phyloP scores from a whole-genome alignment of 2,329 filamentous ascomycete species.

The Phialocephala sp. region DNA sequence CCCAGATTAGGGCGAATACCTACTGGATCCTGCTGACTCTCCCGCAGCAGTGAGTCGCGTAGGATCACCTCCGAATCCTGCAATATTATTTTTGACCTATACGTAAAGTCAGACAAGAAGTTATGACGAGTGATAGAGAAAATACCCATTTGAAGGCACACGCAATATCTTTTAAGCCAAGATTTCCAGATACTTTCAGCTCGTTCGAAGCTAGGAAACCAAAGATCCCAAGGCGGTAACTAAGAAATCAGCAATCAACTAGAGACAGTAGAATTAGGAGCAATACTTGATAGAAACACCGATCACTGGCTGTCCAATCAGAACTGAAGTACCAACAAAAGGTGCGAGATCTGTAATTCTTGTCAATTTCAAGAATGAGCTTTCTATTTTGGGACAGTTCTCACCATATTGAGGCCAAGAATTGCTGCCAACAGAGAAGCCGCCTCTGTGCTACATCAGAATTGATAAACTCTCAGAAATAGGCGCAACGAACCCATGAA shows the following conservation, averaged over 20 bases:
- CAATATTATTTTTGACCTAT: constrained; percentile 37
- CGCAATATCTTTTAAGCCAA: constrained; percentile 31
- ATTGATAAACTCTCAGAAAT: not conserved
- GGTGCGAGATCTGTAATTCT: constrained; percentile 20
- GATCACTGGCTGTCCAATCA: constrained; percentile 28
- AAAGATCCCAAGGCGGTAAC: constrained; percentile 32
- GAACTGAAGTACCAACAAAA: constrained; percentile 23
- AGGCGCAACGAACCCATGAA: constrained; percentile 28
- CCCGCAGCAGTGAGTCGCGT: constrained; percentile 45
- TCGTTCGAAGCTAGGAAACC: constrained; percentile 30
- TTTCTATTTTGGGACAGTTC: not conserved
- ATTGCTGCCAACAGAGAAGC: constrained; percentile 25
- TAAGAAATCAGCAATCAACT: constrained; percentile 10
- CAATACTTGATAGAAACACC: constrained; percentile 33
- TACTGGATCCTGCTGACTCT: constrained; percentile 44
- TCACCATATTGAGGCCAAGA: constrained; percentile 33
- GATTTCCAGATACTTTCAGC: constrained; percentile 25
- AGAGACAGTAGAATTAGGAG: not conserved
- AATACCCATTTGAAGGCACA: constrained; percentile 40
- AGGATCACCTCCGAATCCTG: constrained; percentile 43
- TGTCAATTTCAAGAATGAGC: not conserved
- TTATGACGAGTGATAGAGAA: not conserved
- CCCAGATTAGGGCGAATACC: not conserved
- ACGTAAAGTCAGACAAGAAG: not conserved
- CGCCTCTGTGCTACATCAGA: constrained; percentile 22